Conservation (phyloP, 306 rosid species). For the Clitoria ternatea region DNA sequence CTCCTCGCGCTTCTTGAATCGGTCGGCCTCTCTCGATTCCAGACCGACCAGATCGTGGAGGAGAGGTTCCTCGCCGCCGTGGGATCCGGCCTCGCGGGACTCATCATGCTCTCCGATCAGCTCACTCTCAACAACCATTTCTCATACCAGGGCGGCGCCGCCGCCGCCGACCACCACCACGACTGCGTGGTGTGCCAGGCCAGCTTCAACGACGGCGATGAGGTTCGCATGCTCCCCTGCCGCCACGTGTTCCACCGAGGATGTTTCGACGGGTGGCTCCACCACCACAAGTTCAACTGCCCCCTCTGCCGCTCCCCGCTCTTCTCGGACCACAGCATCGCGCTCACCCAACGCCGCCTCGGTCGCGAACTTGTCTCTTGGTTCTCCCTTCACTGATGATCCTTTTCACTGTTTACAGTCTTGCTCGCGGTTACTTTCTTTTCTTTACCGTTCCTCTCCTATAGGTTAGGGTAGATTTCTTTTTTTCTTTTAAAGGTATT, state of each 20-base stretch:
- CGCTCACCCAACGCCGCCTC: constrained; percentile 41
- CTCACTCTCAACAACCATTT: constrained; percentile 47
- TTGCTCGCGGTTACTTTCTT: constrained; percentile 23
- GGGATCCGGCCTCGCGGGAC: constrained; percentile 66
- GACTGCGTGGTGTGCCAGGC: constrained; percentile 64
- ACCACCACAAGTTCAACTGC: constrained; percentile 68
- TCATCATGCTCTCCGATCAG: constrained; percentile 69
- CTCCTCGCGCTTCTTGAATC: constrained; percentile 42
- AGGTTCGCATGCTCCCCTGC: constrained; percentile 68
- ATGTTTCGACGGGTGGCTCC: constrained; percentile 85
- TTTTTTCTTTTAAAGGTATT: constrained; percentile 6
- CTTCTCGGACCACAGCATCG: constrained; percentile 49
- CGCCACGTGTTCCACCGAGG: constrained; percentile 74
- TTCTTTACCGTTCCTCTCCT: not conserved
- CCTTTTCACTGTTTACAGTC: constrained; percentile 11
- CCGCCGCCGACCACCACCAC: not conserved
- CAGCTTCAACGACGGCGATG: constrained; percentile 51
- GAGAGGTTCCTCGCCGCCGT: constrained; percentile 38
- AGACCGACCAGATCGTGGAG: constrained; percentile 32
- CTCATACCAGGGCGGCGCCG: constrained; percentile 23
- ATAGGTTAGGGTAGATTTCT: not conserved
- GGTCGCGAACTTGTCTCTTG: constrained; percentile 48
- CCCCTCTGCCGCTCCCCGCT: constrained; percentile 79
- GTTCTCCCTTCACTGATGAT: constrained; percentile 53
- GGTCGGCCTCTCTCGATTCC: constrained; percentile 39